Base-by-base conservation (phyloP, 2,329 filamentous ascomycete species). In the Amauroascus verrucosus region DNA sequence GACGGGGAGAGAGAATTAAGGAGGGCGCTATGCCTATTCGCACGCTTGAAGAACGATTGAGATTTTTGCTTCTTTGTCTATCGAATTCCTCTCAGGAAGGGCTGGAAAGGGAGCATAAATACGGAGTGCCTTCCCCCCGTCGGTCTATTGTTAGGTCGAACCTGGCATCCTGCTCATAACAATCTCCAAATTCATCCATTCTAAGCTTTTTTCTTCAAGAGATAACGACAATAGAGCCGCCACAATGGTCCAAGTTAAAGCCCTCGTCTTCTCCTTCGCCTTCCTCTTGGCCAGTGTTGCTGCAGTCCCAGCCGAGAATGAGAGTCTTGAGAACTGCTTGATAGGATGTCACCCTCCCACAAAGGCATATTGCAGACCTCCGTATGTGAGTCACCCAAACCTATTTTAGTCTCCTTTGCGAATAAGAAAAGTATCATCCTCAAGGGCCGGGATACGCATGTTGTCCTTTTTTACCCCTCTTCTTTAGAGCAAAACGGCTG, bases 241-340 rank as follows among this genome's bases (percentile, higher is more conserved):
- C 14, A 40, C 40, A 5, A 52, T 52, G 50, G 40, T 52, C 13
- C 50, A 46, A 13, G 22, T 52, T 30, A 52, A 52, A 46, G 18
- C 41, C 14, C 40, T 52, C 22, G 18, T 24, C 32, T 1, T 52
- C 16, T 20, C 50, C 6, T 22, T 46, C 28, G 32, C 50, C 9
- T 14, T 38, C 50, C 28, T 46, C 28, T 16, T 32, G 43, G 30
- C 30, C 7, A 20, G 32, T 16, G 50, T 18, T 3, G 38, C 33
- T 20, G 50, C 50, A 30, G 41, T 2, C 3, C 50, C 50, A 3
- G 30, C 24, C 6, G 30, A 8, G 7, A n/a, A n/a, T n/a, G n/a
- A n/a, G n/a, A n/a, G n/a, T n/a, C 9, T 38, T 8, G 32, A 38
- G 14, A n/a, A 38, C 20, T 52, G 50, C 41, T 28, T 32, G 40